Evolutionary conservation across 176 grass and related monocot species (phyloP).

Genomic region (Dactylis glomerata): DNA sequence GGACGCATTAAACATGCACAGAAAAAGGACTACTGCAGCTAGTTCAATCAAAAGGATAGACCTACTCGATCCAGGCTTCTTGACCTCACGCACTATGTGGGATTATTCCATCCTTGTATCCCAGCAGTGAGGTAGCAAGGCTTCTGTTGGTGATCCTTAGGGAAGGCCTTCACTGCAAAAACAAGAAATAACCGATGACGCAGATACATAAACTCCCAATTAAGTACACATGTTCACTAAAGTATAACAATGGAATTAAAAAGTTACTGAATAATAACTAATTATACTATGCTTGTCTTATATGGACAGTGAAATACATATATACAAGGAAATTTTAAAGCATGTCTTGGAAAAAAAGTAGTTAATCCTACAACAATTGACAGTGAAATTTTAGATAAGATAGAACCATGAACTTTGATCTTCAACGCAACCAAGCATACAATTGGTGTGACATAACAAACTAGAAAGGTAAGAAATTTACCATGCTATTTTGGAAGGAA

Average conservation of each 20-base stretch:
- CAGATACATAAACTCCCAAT: background rate
- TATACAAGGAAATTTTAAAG: background rate
- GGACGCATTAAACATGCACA: too few species aligned
- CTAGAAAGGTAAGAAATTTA: too few species aligned
- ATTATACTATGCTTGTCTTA: background rate
- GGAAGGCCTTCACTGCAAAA: slow-evolving; percentile 80
- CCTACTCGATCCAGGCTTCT: too few species aligned
- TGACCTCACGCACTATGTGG: slow-evolving; percentile 31
- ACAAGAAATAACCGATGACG: background rate
- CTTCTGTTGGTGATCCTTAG: slow-evolving; percentile 62
- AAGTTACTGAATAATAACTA: background rate
- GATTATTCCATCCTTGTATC: slow-evolving; percentile 98
- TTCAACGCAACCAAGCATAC: too few species aligned
- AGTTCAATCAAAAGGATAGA: too few species aligned
- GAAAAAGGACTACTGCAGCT: too few species aligned
- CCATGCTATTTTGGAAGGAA: too few species aligned
- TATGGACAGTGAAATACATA: background rate
- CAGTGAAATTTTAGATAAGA: background rate
- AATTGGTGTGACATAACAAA: too few species aligned
- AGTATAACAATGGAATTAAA: background rate
- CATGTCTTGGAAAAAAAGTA: background rate
- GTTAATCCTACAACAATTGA: background rate
- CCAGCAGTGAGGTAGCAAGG: slow-evolving; percentile 61
- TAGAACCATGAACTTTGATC: too few species aligned
- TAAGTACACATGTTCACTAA: background rate